Evolutionary conservation across 2,329 filamentous ascomycete genomes (phyloP), one percentile per base, ranked within the genome.

Genomic region (Elsinoe necatrix): DNA sequence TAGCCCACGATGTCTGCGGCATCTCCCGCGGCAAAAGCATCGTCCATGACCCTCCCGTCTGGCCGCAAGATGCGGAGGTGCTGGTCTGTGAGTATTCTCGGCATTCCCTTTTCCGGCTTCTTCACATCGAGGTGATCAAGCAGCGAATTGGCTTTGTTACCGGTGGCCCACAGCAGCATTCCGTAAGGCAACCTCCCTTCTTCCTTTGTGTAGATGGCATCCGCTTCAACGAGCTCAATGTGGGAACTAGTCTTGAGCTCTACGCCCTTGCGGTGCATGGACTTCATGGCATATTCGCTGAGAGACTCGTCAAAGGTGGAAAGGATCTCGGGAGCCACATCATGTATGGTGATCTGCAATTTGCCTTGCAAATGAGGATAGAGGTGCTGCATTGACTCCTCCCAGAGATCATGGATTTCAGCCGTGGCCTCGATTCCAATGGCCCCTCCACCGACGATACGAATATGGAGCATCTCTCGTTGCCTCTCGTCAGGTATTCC

Each of bases 371-470:
- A 62, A 23, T 71, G 66, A 1, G 73, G 71, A 56, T 74, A 75
- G 4, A 75, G 59, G 25, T 67, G 63, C 11, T 64, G 61, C 59
- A 75, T 64, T n/a, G 71, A 69, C 4, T 70, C 61, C 7, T 71
- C 61, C 61, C 68, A 71, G 1, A 76, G 65, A 57, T 76, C 74
- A 59, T 67, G 71, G 1, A 76, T 62, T 59, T 76, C 74, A 4
- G 73, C 73, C 0, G 73, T 70, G 1, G 73, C 64, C 59, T 74
- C 73, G 43, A 75, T 70, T 9, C 73, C 73, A 8, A 70, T 72
- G 0, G 73, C 67, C 12, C 73, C 72, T 23, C 72, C 72, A 23
- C 73, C 73, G 1, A 75, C 70, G 42, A 75, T 67, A 29, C 68
- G 64, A 45, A 74, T 68, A 54, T 68, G 69, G 12, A 72, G 66